Evolutionary conservation across 371 early-diverging fungal genomes (phyloP), one percentile per base, ranked within the genome.

Genomic region (Mucor lusitanicus): DNA sequence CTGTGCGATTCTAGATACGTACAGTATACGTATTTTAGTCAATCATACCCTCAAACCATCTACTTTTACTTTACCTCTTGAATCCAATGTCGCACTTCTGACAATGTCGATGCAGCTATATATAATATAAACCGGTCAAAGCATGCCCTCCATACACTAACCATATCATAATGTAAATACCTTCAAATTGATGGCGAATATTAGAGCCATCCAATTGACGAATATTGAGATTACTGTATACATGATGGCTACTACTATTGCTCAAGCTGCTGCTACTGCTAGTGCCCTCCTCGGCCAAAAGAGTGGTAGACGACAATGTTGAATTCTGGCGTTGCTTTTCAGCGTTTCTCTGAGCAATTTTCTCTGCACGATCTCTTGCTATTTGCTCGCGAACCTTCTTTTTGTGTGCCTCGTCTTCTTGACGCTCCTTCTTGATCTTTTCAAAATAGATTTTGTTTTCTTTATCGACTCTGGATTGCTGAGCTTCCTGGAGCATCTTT

Each of bases 151-250:
- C 4, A 21, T 11, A 6, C n/a, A n/a, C 1, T 2, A 28, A 46
- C 9, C 28, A 11, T 25, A 53, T 27, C 39, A 9, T 17, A 19
- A 28, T 32, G 7, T 2, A 30, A 30, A 46, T 77, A 80, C 80
- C 77, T 63, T 73, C 63, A 48, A 83, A 83, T 32, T 74, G 66
- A 17, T 76, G 65, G 13, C 79, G 70, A 25, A 83, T 63, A n/a
- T 70, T 76, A 7, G 76, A 69, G 8, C 83, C 83, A 69, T 83
- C 79, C 44, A 80, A 54, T 44, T 80, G 79, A 19, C 83, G 77
- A 69, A 83, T 76, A 50, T 70, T 83, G 30, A 83, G 65, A 58
- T 77, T 70, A 39, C 78, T 74, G 19, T 15, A 35, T 19, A 69
- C 64, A 53, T 69, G 54, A 13, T 32, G 32, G 21, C 8, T 37